These are phyloP conservation scores for Sphaerulina vaccinii DNA, from an alignment of 2,329 filamentous ascomycete species.

Conservation along the genomic window DNA sequence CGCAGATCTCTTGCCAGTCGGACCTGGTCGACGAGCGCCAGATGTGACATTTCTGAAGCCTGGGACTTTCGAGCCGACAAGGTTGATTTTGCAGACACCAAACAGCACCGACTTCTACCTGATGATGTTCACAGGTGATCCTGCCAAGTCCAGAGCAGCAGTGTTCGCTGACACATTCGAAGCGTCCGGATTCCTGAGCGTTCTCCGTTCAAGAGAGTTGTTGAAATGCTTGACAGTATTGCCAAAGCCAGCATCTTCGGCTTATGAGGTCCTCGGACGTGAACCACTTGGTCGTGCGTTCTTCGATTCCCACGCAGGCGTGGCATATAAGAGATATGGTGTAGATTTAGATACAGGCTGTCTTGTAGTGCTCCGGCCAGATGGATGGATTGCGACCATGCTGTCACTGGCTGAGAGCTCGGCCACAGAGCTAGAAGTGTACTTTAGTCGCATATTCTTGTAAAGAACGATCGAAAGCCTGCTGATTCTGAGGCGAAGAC, in stretches of 20 bases:
- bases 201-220: conserved; percentile 11
- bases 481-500: too few relatives aligned
- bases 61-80: conserved; percentile 45
- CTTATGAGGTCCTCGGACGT: conserved; percentile 34
- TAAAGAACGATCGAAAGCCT: neutral
- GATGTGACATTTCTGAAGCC: conserved; percentile 49
- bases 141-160: neutral
- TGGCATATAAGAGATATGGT: conserved; percentile 21
- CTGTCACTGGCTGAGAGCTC: neutral
- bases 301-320: conserved; percentile 19
- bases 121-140: neutral
- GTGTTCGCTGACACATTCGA: neutral
- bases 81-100: conserved; percentile 47
- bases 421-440: neutral
- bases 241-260: conserved; percentile 30
- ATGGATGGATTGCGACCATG: conserved; percentile 26
- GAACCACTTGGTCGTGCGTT: conserved; percentile 27
- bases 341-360: conserved; percentile 9
- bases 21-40: conserved; percentile 47
- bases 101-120: conserved; percentile 45
- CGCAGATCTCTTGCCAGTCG: conserved; percentile 20
- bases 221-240: conserved; percentile 35
- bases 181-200: neutral
- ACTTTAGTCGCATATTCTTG: neutral
- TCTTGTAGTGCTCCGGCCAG: conserved; percentile 23